Conservation (phyloP, 306 rosid species). For the Sophora flavescens region DNA sequence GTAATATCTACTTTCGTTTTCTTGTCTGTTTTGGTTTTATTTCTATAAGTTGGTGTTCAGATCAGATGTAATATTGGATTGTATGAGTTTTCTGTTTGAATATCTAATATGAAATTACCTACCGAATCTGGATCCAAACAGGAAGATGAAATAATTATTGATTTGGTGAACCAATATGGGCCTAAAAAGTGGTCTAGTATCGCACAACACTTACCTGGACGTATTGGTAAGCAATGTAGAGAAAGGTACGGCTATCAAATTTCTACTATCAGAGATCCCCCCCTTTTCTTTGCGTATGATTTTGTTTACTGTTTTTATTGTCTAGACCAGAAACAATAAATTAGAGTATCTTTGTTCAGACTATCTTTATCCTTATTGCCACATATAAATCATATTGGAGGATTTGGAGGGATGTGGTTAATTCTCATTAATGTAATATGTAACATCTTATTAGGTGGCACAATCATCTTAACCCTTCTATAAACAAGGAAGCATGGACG, state of each 20-base stretch:
- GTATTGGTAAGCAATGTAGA: constrained; percentile 99
- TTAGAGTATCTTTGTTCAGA: not conserved
- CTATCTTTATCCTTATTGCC: not conserved
- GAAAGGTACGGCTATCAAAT: constrained; percentile 77
- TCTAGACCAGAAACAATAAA: constrained; percentile 38
- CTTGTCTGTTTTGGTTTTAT: constrained; percentile 29
- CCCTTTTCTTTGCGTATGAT: too few relatives aligned
- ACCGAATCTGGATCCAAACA: constrained; percentile 51
- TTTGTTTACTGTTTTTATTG: not conserved
- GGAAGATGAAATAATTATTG: constrained; percentile 90
- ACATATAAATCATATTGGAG: constrained; percentile 18
- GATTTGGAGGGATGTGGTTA: not conserved
- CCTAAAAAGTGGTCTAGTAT: constrained; percentile 98
- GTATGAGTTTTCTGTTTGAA: constrained; percentile 10
- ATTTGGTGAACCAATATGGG: constrained; percentile 81
- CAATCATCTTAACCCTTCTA: constrained; percentile 96
- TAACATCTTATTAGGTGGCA: constrained; percentile 80
- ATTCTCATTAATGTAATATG: constrained; percentile 35
- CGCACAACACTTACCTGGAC: constrained; percentile 92
- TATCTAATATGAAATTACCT: constrained; percentile 35
- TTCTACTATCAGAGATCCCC: constrained; percentile 1
- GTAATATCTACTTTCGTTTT: constrained; percentile 52
- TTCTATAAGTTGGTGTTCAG: constrained; percentile 21
- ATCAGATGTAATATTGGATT: not conserved
- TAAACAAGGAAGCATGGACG: constrained; percentile 99